Percentiles rank a stretch among this genome's conserved stretches.
These are phyloP conservation scores for Saccharomyces hybrid DNA, from an alignment of 1,139 yeast species.

Conservation along the genomic window DNA sequence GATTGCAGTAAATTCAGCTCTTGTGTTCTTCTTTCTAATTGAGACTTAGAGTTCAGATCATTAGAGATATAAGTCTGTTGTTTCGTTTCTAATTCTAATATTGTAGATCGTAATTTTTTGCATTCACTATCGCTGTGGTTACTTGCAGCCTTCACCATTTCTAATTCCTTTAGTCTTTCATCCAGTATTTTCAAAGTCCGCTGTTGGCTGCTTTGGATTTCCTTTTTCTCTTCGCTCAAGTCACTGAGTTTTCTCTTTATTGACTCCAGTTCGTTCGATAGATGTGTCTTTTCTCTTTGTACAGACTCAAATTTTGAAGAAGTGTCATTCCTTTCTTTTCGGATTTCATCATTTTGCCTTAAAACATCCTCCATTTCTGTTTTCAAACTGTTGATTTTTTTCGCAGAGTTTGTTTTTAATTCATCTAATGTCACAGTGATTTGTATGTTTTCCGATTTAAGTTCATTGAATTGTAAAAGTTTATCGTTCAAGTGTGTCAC, in stretches of 20 bases:
- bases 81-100: conserved; percentile 36
- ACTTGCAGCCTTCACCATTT: conserved; percentile 6
- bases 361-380: conserved; percentile 44
- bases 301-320: background rate
- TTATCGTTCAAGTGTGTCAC: background rate
- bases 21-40: conserved; percentile 35
- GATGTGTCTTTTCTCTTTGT: background rate
- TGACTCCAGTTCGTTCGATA: background rate
- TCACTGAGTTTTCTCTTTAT: background rate
- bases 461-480: conserved; percentile 5
- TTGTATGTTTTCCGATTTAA: conserved; percentile 9
- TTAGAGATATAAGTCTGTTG: conserved; percentile 32
- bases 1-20: conserved; percentile 33
- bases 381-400: conserved; percentile 37
- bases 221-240: conserved; percentile 42
- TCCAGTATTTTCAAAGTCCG: conserved; percentile 30
- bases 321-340: conserved; percentile 4
- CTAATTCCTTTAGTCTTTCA: conserved; percentile 10
- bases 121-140: conserved; percentile 6
- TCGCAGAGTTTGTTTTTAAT: conserved; percentile 35
- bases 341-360: conserved; percentile 1
- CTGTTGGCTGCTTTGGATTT: conserved; percentile 31
- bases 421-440: conserved; percentile 45
- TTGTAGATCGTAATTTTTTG: conserved; percentile 28
- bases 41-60: conserved; percentile 33